Evolutionary conservation across 768 basidiomycete species (phyloP), one percentile per base, ranked within the genome.

Genomic region (Mycena amicta): DNA sequence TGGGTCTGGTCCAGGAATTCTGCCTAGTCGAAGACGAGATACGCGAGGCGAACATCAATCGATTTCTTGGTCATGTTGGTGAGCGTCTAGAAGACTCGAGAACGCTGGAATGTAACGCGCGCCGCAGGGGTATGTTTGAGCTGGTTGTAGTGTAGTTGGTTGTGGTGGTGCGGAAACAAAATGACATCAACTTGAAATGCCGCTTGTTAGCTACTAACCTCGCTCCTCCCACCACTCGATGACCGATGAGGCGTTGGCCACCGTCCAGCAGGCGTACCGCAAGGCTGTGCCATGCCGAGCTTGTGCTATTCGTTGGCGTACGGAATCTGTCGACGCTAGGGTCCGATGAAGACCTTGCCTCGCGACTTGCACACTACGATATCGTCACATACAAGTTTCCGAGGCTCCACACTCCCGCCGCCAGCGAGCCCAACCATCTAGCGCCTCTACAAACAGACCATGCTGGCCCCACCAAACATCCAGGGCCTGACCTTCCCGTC

Each of bases 351-450:
- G 89, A 90, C 55, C 84, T 92, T 28, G 87, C 87, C 43, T 81
- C 83, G 8, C 81, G 90, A 22, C 81, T 93, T 25, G 83, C 88
- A 5, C 86, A 90, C 57, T 83, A 90, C 67, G 92, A 93, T 71
- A 72, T 89, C 53, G 84, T 89, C 64, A 83, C 83, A 25, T 93
- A 92, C 68, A 81, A 86, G 66, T 85, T 89, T 64, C 26, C 4
- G 25, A 12, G 47, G 6, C 23, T 12, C 78, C 79, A 22, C 71
- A 68, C 49, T 62, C 69, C 8, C 64, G 67, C 68, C 30, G 69
- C 70, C 40, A 68, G 63, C 23, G 61, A 15, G 25, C 43, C 43
- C 72, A 4, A 70, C 75, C 39, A 68, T 71, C n/a, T n/a, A n/a
- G n/a, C n/a, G n/a, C n/a, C n/a, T n/a, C n/a, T n/a, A n/a, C n/a